Percentiles rank a stretch among this genome's conserved stretches.
These are phyloP conservation scores for Lentinula sp. DNA, from an alignment of 768 basidiomycete species.

Conservation along the genomic window DNA sequence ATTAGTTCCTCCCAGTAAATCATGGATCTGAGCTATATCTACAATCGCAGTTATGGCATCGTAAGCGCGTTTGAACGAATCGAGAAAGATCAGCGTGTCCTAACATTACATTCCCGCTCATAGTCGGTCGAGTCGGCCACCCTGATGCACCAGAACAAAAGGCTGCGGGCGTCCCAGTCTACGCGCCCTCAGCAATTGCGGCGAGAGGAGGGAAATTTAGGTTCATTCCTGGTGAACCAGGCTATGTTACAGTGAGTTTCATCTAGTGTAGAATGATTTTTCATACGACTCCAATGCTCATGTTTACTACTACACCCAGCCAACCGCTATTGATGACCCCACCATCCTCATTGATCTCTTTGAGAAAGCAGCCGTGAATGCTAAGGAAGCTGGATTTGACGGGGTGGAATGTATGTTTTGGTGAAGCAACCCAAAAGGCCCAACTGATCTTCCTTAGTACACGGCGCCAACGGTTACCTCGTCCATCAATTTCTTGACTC, in stretches of 20 bases:
- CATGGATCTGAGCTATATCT: neutral
- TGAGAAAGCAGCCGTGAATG: constrained; percentile 24
- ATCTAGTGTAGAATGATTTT: neutral
- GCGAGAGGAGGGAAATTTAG: constrained; percentile 23
- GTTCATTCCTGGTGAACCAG: constrained; percentile 17
- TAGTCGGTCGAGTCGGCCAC: constrained; percentile 19
- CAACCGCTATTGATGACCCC: constrained; percentile 25
- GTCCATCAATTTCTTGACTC: constrained; percentile 30
- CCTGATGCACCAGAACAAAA: constrained; percentile 22
- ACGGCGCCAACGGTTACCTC: constrained; percentile 25
- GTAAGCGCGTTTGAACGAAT: neutral
- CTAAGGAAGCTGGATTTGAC: constrained; percentile 30
- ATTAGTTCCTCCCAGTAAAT: neutral
- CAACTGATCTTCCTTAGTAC: constrained; percentile 14
- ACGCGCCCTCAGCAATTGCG: constrained; percentile 18
- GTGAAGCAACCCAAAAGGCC: neutral
- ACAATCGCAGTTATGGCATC: constrained; percentile 5
- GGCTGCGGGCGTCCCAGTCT: constrained; percentile 19
- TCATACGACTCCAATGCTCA: neutral
- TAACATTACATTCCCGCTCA: neutral
- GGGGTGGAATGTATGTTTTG: constrained; percentile 24
- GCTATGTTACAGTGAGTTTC: constrained; percentile 20
- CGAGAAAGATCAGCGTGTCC: neutral
- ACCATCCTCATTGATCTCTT: constrained; percentile 18
- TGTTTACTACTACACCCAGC: constrained; percentile 7